phyloP scores from a whole-genome alignment of 108 stramenopile genomes.

The Nitzschia putrida region DNA sequence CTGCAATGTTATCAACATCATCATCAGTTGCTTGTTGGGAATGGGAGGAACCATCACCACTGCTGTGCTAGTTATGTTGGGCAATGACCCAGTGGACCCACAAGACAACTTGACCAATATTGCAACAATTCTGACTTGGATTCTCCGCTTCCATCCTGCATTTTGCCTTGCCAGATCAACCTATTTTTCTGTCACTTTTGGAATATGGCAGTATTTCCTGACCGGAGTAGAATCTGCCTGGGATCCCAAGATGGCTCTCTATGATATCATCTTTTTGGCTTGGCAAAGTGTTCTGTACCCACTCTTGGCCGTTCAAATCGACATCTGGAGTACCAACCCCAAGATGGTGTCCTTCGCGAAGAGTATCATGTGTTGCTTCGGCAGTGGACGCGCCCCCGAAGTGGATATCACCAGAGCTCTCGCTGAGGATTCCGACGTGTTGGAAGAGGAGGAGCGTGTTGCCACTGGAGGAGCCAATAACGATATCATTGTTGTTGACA shows the following conservation, averaged over 20 bases:
- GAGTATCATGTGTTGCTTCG: conserved; percentile 33
- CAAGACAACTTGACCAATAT: conserved; percentile 45
- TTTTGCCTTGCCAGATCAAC: conserved; percentile 54
- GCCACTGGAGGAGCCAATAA: conserved; percentile 60
- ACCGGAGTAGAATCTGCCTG: conserved; percentile 51
- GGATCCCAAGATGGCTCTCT: conserved; percentile 50
- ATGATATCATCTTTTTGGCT: conserved; percentile 68
- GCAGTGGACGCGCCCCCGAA: conserved; percentile 25
- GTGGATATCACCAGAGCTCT: conserved; percentile 1
- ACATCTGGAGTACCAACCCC: conserved; percentile 72
- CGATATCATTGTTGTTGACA: conserved; percentile 78
- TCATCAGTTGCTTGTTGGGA: conserved; percentile 91
- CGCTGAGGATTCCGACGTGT: conserved; percentile 86
- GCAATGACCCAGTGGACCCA: conserved; percentile 38
- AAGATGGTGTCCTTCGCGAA: conserved; percentile 42
- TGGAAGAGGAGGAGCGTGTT: conserved; percentile 80
- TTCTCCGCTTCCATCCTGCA: conserved; percentile 58
- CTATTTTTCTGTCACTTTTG: conserved; percentile 46
- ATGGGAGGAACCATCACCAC: conserved; percentile 4
- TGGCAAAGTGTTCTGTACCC: conserved; percentile 71
- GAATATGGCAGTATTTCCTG: conserved; percentile 42
- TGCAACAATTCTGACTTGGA: conserved; percentile 60
- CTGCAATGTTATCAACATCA: conserved; percentile 85
- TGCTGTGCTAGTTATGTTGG: conserved; percentile 34
- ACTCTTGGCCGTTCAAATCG: conserved; percentile 77